phyloP scores from a whole-genome alignment of 495 filamentous ascomycete species.

The Aspergillus asperescens region DNA sequence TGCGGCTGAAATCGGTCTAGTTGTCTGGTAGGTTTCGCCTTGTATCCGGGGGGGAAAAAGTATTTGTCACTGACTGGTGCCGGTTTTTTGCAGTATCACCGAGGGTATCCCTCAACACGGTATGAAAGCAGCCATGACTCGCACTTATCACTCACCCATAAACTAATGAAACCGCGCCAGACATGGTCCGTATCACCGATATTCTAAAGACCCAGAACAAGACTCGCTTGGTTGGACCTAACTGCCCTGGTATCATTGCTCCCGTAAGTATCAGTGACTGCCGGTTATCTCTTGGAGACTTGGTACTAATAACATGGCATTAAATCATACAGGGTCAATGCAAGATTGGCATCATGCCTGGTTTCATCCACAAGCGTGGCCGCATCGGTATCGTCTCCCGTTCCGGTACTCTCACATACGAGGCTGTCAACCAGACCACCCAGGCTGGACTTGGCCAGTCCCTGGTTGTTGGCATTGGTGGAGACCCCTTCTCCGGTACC shows the following conservation, averaged over 20 bases:
- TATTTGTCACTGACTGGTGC: constrained; percentile 3
- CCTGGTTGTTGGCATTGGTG: constrained; percentile 96
- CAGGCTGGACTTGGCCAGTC: constrained; percentile 94
- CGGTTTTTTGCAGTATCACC: constrained; percentile 61
- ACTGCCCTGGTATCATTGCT: constrained; percentile 98
- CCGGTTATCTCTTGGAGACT: not conserved
- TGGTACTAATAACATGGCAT: constrained; percentile 5
- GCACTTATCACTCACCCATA: constrained; percentile 2
- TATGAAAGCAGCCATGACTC: constrained; percentile 35
- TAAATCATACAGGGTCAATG: constrained; percentile 73
- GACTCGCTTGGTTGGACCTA: constrained; percentile 92
- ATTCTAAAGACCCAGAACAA: constrained; percentile 97
- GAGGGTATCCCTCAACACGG: constrained; percentile 97
- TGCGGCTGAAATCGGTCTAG: constrained; percentile 81
- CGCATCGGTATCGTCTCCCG: constrained; percentile 97
- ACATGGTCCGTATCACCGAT: constrained; percentile 99
- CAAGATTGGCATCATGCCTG: constrained; percentile 99
- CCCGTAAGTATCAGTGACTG: constrained; percentile 43
- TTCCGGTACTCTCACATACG: constrained; percentile 97
- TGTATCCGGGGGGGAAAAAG: not conserved
- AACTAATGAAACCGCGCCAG: constrained; percentile 40
- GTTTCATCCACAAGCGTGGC: constrained; percentile 99
- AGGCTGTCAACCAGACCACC: constrained; percentile 99
- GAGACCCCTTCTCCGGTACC: constrained; percentile 97
- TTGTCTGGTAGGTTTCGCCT: constrained; percentile 63